Percentiles rank a stretch among this genome's conserved stretches.
phyloP scores from a whole-genome alignment of 306 rosid species.

The Cyamopsis tetragonoloba region DNA sequence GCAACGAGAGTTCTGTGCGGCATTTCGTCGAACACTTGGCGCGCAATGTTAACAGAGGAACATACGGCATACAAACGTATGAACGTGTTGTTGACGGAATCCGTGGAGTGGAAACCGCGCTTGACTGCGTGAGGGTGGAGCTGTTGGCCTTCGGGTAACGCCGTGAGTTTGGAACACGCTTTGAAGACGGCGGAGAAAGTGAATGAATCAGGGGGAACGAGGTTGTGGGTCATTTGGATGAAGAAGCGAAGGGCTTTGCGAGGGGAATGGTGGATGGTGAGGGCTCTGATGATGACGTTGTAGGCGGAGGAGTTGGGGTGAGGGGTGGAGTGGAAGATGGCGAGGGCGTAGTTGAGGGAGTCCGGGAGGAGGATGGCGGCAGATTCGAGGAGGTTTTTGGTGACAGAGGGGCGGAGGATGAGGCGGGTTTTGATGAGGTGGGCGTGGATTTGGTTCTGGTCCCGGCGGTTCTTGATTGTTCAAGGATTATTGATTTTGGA shows the following conservation, averaged over 20 bases:
- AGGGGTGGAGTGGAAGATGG: conserved; percentile 38
- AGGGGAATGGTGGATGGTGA: conserved; percentile 39
- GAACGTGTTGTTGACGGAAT: conserved; percentile 45
- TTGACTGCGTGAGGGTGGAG: conserved; percentile 46
- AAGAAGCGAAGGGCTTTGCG: conserved; percentile 40
- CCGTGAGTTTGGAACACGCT: conserved; percentile 48
- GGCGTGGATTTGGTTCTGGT: conserved; percentile 59
- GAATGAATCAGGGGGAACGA: conserved; percentile 35
- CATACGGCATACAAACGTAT: conserved; percentile 46
- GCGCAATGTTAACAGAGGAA: conserved; percentile 38
- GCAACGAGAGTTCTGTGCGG: conserved; percentile 29
- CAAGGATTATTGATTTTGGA: conserved; percentile 49
- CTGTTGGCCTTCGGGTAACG: conserved; percentile 43
- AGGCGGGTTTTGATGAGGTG: conserved; percentile 60
- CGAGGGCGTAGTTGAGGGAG: conserved; percentile 47
- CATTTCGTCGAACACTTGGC: conserved; percentile 58
- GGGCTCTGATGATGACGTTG: conserved; percentile 49
- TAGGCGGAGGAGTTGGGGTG: conserved; percentile 42
- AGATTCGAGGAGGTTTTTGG: conserved; percentile 52
- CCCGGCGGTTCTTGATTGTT: conserved; percentile 41
- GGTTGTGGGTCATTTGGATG: conserved; percentile 38
- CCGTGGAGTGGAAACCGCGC: conserved; percentile 37
- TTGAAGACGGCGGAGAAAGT: conserved; percentile 47
- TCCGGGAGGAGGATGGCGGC: conserved; percentile 51
- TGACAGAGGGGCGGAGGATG: conserved; percentile 40